These are phyloP conservation scores for Colletotrichum navitas DNA, from an alignment of 2,329 filamentous ascomycete species.

Conservation along the genomic window DNA sequence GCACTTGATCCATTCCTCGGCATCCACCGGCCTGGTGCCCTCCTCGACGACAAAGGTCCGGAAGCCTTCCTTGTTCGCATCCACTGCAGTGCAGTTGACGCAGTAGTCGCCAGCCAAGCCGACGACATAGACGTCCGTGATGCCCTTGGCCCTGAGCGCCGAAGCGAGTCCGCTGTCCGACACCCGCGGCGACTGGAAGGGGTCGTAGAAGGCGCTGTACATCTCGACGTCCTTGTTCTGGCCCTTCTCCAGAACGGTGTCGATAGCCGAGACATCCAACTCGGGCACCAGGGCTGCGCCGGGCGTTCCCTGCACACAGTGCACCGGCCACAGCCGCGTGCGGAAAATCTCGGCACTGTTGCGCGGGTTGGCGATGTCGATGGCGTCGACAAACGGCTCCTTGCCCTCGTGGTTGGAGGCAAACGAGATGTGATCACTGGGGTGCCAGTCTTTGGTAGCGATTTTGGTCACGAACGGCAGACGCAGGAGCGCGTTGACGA, in stretches of 20 bases:
- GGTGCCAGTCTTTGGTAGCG: conserved; percentile 95
- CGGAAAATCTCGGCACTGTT: conserved; percentile 73
- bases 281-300: conserved; percentile 83
- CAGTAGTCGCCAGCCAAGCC: conserved; percentile 93
- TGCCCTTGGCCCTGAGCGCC: conserved; percentile 65
- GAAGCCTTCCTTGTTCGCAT: conserved; percentile 83
- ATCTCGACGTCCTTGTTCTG: conserved; percentile 82
- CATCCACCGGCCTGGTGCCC: conserved; percentile 79
- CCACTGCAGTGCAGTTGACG: conserved; percentile 83
- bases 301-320: conserved; percentile 82
- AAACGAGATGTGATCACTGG: conserved; percentile 86
- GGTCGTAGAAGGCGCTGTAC: conserved; percentile 92
- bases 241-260: conserved; percentile 83
- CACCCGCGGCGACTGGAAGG: conserved; percentile 73
- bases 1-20: conserved; percentile 66
- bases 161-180: conserved; percentile 73
- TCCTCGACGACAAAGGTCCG: conserved; percentile 82
- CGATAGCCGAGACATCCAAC: conserved; percentile 70
- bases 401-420: conserved; percentile 80
- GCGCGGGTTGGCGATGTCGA: conserved; percentile 75
- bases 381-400: conserved; percentile 74
- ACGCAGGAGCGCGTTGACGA: conserved; percentile 80
- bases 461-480: conserved; percentile 80
- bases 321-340: conserved; percentile 86
- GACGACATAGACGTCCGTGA: conserved; percentile 87